A percentile compares a stretch with the other conserved stretches of the same genome.
These are phyloP conservation scores for Daldinia childiae DNA, from an alignment of 495 filamentous ascomycete genomes.

Conservation along the genomic window DNA sequence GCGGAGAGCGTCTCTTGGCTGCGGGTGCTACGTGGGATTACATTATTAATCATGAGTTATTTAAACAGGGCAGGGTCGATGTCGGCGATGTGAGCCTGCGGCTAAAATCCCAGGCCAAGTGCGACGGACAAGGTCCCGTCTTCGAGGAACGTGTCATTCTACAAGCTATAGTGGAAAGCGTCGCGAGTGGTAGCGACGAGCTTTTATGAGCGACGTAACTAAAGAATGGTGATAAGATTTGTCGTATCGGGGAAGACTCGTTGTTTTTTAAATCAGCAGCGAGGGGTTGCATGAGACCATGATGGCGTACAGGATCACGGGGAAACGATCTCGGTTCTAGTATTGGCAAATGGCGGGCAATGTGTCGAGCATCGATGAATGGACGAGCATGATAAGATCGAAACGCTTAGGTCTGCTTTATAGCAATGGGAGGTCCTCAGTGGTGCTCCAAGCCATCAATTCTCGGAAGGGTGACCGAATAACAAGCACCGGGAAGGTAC, in stretches of 20 bases:
- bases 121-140: slow-evolving; percentile 89
- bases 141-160: slow-evolving; percentile 82
- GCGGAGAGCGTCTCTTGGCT: slow-evolving; percentile 79
- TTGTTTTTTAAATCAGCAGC: not conserved
- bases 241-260: not conserved
- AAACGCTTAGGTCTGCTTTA: not conserved
- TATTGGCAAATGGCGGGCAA: not conserved
- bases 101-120: slow-evolving; percentile 79
- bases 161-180: slow-evolving; percentile 80
- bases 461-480: not conserved
- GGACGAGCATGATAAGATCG: slow-evolving; percentile 6
- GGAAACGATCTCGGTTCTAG: slow-evolving; percentile 1
- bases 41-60: slow-evolving; percentile 84
- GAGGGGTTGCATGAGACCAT: not conserved
- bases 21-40: slow-evolving; percentile 89
- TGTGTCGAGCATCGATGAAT: slow-evolving; percentile 31
- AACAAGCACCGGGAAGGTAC: not conserved
- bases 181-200: slow-evolving; percentile 76
- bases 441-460: not conserved
- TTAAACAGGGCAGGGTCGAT: slow-evolving; percentile 83
- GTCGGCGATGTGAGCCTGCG: slow-evolving; percentile 79
- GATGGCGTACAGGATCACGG: not conserved
- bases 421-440: not conserved
- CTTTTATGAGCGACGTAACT: slow-evolving; percentile 62
- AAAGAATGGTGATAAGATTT: not conserved